Evolutionary conservation across 192 early-diverging fungal genomes (phyloP), one percentile per base, ranked within the genome.

Genomic region (Mortierella hygrophila): DNA sequence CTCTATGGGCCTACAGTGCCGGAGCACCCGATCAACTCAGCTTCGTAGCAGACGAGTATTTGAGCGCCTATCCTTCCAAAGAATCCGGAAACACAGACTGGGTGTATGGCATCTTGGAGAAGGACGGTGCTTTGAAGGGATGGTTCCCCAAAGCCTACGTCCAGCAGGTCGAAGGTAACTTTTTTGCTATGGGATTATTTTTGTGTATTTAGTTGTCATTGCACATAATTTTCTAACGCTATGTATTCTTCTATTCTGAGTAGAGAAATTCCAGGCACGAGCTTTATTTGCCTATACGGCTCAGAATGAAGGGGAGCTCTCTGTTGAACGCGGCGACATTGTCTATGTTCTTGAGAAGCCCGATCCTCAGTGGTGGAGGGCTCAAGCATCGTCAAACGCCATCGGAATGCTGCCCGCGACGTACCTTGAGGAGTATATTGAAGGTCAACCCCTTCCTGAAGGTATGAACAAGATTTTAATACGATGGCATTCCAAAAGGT

Each of bases 311-410:
- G 93, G 92, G 52, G 94, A 95, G 54, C 87, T 96, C 26, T 82
- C 88, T 40, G 93, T 96, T 75, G 89, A 92, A 38, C 88, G 89
- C 0, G 94, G 93, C 11, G 93, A 91, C 70, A 87, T 93, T 37
- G 83, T 96, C 52, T 89, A 90, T 0, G 91, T 96, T 32, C 78
- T 92, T 37, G 89, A 90, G 63, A 91, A 93, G 69, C 82, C 82
- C 15, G 81, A 88, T 26, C 87, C 77, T 35, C 84, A 90, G 72
- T 90, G 89, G 89, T 92, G 90, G 90, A 83, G 79, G 10, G 91
- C 83, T 8, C 82, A 87, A 32, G 75, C 74, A 29, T 72, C 87
- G 26, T 81, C 85, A 68, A 88, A 85, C 3, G 37, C 68, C 20
- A 76, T 76, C 10, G 90, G 91, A 38, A 70, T 90, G 75, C 69